phyloP scores from a whole-genome alignment of 2,329 filamentous ascomycete genomes.

The Fusarium camptoceras region DNA sequence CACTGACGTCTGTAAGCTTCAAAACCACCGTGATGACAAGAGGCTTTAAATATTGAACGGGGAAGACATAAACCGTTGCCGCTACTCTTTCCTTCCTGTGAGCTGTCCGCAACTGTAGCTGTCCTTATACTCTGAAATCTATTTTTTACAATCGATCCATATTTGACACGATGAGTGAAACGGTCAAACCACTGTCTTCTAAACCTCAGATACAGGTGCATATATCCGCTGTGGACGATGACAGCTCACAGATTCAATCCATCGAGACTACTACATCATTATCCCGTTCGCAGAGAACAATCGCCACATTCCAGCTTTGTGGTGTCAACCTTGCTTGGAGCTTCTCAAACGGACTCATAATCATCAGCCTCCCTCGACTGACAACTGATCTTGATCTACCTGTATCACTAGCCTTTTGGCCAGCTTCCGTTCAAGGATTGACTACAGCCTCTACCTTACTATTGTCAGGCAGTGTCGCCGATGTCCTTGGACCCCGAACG shows the following conservation, averaged over 20 bases:
- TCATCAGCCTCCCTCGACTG: slow-evolving; percentile 56
- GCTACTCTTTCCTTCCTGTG: too few relatives aligned
- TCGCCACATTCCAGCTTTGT: slow-evolving; percentile 7
- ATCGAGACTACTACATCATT: background rate
- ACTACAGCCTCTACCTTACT: slow-evolving; percentile 52
- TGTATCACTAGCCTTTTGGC: slow-evolving; percentile 52
- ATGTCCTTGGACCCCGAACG: slow-evolving; percentile 49
- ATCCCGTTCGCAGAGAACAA: background rate
- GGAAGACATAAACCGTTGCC: too few relatives aligned
- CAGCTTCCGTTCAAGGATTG: slow-evolving; percentile 51
- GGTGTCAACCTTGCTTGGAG: slow-evolving; percentile 40
- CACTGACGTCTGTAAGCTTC: too few relatives aligned
- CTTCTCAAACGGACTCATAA: slow-evolving; percentile 46
- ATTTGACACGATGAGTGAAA: background rate
- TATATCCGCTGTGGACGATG: background rate
- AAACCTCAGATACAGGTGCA: background rate
- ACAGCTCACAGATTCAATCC: background rate
- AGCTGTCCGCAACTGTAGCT: too few relatives aligned
- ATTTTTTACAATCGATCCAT: too few relatives aligned
- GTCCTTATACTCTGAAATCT: too few relatives aligned
- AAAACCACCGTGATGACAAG: too few relatives aligned
- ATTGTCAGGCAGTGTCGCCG: slow-evolving; percentile 53
- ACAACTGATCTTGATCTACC: slow-evolving; percentile 51
- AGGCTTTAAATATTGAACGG: too few relatives aligned
- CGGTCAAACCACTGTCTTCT: background rate